Percentiles rank a stretch among this genome's conserved stretches.
phyloP scores from a whole-genome alignment of 2,329 filamentous ascomycete genomes.

The Teratosphaeria zuluensis region DNA sequence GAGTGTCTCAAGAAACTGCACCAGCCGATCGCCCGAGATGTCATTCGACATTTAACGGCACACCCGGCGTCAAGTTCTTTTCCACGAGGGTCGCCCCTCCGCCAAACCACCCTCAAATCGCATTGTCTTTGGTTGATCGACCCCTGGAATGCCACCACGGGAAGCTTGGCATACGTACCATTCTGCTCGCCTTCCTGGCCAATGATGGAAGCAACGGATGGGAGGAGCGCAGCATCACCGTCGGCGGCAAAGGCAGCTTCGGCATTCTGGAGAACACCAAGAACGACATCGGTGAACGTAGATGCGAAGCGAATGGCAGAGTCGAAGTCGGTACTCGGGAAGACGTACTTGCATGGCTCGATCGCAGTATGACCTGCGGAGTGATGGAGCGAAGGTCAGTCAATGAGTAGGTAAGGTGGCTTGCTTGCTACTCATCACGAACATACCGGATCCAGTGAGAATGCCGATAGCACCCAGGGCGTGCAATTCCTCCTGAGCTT shows the following conservation, averaged over 20 bases:
- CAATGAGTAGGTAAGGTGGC: too few relatives aligned
- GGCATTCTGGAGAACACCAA: conserved; percentile 59
- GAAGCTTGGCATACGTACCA: conserved; percentile 28
- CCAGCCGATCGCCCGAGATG: too few relatives aligned
- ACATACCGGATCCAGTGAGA: conserved; percentile 38
- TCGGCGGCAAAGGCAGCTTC: conserved; percentile 48
- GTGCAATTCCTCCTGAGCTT: conserved; percentile 60
- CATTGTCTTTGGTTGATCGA: too few relatives aligned
- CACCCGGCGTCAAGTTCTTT: too few relatives aligned
- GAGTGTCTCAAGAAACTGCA: too few relatives aligned
- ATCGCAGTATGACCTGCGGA: conserved; percentile 39
- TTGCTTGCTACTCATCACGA: too few relatives aligned
- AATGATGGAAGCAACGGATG: conserved; percentile 50
- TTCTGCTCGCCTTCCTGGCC: conserved; percentile 67
- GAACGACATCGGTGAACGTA: conserved; percentile 58
- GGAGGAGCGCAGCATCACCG: conserved; percentile 46
- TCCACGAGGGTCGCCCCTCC: too few relatives aligned
- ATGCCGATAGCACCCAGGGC: conserved; percentile 51
- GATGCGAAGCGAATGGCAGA: conserved; percentile 52
- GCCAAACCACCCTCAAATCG: too few relatives aligned
- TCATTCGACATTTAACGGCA: too few relatives aligned
- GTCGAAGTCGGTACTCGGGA: conserved; percentile 49
- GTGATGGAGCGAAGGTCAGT: too few relatives aligned
- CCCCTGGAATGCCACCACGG: too few relatives aligned
- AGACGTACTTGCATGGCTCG: conserved; percentile 54